Base-by-base conservation (phyloP, 768 basidiomycete species). In the Termitomyces sp. region DNA sequence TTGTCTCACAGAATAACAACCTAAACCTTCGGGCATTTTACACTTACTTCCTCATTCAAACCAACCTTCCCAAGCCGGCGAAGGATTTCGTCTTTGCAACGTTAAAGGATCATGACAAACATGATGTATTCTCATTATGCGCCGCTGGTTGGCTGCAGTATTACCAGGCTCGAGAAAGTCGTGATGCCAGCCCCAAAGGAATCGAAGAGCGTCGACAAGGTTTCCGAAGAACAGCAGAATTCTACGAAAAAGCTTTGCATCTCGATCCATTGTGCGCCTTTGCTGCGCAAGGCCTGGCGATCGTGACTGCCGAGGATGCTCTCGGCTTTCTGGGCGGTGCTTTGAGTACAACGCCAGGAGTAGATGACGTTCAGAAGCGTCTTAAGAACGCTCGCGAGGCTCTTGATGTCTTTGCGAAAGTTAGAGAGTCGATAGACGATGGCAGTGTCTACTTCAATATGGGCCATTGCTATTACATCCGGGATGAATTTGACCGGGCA, bases 381-480 rank as follows among this genome's bases (percentile, higher is more conserved):
- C 62, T 83, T 58, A 81, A 81, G 70, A 88, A 90, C 61, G 83
- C 92, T 2, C 79, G 92, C 7, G 93, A 97, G 50, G 96, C 97
- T 0, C 70, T 99, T 43, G 86, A 88, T 46, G 80, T 96, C 35
- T 93, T 99, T 64, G 87, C 85, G 2, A 93, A 96, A 70, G 87
- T 98, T 50, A 80, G 93, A 53, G 97, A 98, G 72, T 87, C 85
- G 2, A 71, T 93, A 51, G 81, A 83, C 55, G 78, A 81, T 55
- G 92, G 90, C 7, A 89, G 89, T 56, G 93, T 97, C 4, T 93
- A 95, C 65, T 77, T 92, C 65, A 99, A 99, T 68, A 95, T 98
- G 77, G 97, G 95, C 0, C 97, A 98, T 64, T 97, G 94, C 64
- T 90, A 94, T 67, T 96, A 92, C 65, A 81, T 84, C 19, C 79